Conservation (phyloP, 331 rosid genomes). For the Pyracantha coccinea region DNA sequence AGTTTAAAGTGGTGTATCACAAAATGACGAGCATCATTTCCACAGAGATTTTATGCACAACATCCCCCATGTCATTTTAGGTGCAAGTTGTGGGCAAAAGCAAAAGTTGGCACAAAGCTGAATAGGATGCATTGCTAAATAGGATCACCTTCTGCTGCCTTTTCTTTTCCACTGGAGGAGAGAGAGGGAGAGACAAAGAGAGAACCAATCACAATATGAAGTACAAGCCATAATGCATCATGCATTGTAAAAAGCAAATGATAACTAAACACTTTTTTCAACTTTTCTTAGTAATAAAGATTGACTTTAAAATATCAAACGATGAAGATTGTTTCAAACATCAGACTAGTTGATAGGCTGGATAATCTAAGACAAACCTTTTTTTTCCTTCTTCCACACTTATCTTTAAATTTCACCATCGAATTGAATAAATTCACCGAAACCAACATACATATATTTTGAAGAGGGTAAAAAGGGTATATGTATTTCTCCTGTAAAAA, state of each 20-base stretch:
- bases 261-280: neutral
- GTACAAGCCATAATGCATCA: conserved; percentile 1
- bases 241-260: neutral
- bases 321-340: neutral
- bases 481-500: too few species aligned
- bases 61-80: conserved; percentile 13
- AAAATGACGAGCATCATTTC: neutral
- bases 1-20: neutral
- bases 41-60: neutral
- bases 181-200: neutral
- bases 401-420: too few species aligned
- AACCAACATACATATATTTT: neutral
- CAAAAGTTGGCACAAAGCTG: conserved; percentile 12
- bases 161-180: neutral
- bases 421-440: too few species aligned
- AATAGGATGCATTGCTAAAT: neutral
- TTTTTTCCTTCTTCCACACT: neutral
- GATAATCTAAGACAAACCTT: neutral
- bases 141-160: conserved; percentile 3
- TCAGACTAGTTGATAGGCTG: neutral
- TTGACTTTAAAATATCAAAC: neutral
- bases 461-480: neutral
- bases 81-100: conserved; percentile 24
- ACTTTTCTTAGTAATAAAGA: neutral
- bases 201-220: neutral